Percentiles rank a stretch among this genome's conserved stretches.
phyloP scores from a whole-genome alignment of 345 rosid species.

The Carallia pectinifolia region DNA sequence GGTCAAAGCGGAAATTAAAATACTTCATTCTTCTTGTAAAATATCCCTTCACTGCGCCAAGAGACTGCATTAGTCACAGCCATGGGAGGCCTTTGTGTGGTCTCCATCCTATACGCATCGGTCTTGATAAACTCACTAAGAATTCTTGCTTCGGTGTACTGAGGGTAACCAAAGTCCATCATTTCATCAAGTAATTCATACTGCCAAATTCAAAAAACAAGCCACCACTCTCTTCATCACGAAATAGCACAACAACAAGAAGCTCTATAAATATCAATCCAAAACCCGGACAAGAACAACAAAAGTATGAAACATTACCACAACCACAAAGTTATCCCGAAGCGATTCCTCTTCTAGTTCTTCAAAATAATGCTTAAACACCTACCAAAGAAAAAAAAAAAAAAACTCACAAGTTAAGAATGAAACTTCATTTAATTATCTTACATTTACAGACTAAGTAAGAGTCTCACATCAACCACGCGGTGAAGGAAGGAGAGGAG shows the following conservation, averaged over 20 bases:
- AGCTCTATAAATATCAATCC: too few species aligned
- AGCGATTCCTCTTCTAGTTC: conserved; percentile 95
- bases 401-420: too few species aligned
- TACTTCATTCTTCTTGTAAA: conserved; percentile 90
- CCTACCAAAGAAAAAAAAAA: conserved; percentile 35
- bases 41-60: conserved; percentile 95
- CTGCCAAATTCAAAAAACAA: conserved; percentile 38
- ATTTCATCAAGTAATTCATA: conserved; percentile 98
- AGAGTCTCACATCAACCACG: conserved; percentile 72
- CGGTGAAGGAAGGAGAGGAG: conserved; percentile 87
- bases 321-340: conserved; percentile 96
- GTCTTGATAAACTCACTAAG: conserved; percentile 97
- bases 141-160: conserved; percentile 85
- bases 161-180: conserved; percentile 99
- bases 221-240: conserved; percentile 2
- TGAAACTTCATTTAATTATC: too few species aligned
- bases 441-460: neutral
- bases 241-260: too few species aligned
- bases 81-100: conserved; percentile 95
- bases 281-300: too few species aligned
- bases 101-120: conserved; percentile 98
- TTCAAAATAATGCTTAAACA: conserved; percentile 97
- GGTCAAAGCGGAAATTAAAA: conserved; percentile 13
- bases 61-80: conserved; percentile 98
- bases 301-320: conserved; percentile 49